Conservation (phyloP, 805 yeast genomes). For the Hanseniaspora taiwanica region DNA sequence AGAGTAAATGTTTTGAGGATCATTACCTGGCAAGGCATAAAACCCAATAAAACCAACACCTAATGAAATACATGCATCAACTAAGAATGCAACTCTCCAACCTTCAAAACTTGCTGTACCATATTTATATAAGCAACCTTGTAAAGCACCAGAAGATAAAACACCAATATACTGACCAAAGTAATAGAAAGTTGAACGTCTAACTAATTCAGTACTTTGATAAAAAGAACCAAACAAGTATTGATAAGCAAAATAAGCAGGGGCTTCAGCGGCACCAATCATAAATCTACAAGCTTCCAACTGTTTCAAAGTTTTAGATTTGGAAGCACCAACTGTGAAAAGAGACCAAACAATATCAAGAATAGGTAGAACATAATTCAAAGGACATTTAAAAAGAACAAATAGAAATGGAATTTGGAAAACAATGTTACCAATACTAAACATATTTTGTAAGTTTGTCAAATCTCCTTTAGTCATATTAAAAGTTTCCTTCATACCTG, state of each 20-base stretch:
- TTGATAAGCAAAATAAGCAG: constrained; percentile 45
- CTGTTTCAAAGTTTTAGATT: constrained; percentile 31
- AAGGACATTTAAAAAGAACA: constrained; percentile 38
- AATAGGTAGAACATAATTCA: constrained; percentile 33
- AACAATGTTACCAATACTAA: constrained; percentile 43
- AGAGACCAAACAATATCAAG: constrained; percentile 51
- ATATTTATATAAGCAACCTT: constrained; percentile 36
- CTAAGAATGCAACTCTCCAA: constrained; percentile 65
- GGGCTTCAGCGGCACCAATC: constrained; percentile 53
- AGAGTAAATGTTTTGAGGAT: constrained; percentile 44
- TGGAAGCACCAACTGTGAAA: constrained; percentile 39
- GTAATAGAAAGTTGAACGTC: constrained; percentile 52
- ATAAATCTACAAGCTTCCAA: constrained; percentile 48
- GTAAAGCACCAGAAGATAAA: constrained; percentile 49
- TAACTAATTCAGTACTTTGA: constrained; percentile 39
- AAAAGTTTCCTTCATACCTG: constrained; percentile 46
- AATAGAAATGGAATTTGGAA: constrained; percentile 54
- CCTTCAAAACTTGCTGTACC: constrained; percentile 43
- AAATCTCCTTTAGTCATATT: constrained; percentile 50
- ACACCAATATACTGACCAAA: constrained; percentile 51
- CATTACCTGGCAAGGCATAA: constrained; percentile 45
- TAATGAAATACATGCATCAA: constrained; percentile 48
- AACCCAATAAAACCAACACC: constrained; percentile 44
- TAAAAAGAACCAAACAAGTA: constrained; percentile 47
- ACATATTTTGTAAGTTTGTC: constrained; percentile 44